Conservation (phyloP, 148 eudicot genomes). For the Rhododendron molle region DNA sequence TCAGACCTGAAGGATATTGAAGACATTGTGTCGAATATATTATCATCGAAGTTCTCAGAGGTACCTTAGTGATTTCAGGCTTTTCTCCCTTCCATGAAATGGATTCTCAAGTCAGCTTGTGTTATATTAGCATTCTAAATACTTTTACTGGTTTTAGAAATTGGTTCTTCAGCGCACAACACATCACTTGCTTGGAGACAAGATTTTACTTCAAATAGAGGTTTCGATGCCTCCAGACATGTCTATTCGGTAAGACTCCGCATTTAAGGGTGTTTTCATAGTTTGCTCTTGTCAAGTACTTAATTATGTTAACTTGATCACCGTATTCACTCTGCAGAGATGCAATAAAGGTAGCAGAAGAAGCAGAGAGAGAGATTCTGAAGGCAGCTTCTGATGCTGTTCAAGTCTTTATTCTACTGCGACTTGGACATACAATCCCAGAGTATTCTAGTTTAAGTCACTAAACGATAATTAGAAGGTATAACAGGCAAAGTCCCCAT, state of each 20-base stretch:
- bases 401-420: constrained; percentile 61
- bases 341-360: constrained; percentile 65
- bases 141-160: constrained; percentile 39
- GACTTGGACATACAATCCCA: constrained; percentile 23
- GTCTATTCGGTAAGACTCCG: constrained; percentile 47
- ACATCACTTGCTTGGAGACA: constrained; percentile 65
- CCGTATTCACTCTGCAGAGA: constrained; percentile 38
- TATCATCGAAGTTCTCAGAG: constrained; percentile 58
- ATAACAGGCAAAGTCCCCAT: not conserved
- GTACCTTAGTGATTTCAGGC: constrained; percentile 25
- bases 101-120: not conserved
- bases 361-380: constrained; percentile 55
- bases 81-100: not conserved
- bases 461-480: not conserved
- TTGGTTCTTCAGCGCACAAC: constrained; percentile 59
- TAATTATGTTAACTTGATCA: not conserved
- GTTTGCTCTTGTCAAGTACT: not conserved
- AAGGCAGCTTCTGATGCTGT: constrained; percentile 33
- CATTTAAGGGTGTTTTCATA: not conserved
- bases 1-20: constrained; percentile 53
- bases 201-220: constrained; percentile 70
- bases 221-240: constrained; percentile 84
- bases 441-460: not conserved
- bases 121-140: not conserved
- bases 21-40: constrained; percentile 41